Evolutionary conservation across 2,329 filamentous ascomycete species (phyloP), one percentile per base, ranked within the genome.

Genomic region (Akanthomyces dipterigenus): DNA sequence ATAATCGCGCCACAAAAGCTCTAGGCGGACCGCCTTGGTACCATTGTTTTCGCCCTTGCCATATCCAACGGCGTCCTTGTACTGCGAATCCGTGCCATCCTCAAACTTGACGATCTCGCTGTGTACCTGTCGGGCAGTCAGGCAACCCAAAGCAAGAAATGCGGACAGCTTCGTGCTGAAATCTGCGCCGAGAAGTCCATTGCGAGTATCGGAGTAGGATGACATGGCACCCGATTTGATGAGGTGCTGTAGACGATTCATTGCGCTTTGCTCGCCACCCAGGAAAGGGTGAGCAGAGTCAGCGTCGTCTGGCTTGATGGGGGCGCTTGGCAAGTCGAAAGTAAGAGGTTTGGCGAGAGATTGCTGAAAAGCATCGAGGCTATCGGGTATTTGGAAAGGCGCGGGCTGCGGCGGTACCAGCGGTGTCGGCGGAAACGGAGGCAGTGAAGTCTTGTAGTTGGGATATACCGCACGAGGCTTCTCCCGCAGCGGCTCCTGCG

Each of bases 1-100:
- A 68, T 93, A 93, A 68, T 93, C 90, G 45, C 90, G 78, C 89
- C 88, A 91, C 0, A 93, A 72, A 0, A 95, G 77, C 68, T 93
- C 89, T 61, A 90, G 87, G 0, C 90, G 83, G 1, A 93, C 81
- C 0, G 80, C 82, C 38, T 82, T 82, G 0, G 88, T 91, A 0
- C 90, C 89, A 34, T 84, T 82, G 56, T 88, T 92, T 70, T 92
- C 87, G 0, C 89, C 89, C 55, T 85, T 72, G 0, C 85, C 88
- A 61, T 86, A 92, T 0, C 88, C 88, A 1, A 74, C 63, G 0
- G 77, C 77, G 0, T 72, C 67, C 31, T 77, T 68, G 51, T 78
- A 77, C 1, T 66, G 62, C 0, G 71, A 62, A 0, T 80, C 73
- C 0, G 71, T 74, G 1, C 88, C 90, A 46, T 91, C 80, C 72